A percentile compares a stretch with the other conserved stretches of the same genome.
Evolutionary conservation across 352 stramenopile genomes (phyloP).

Genomic region (Elongisporangium senticosum): DNA sequence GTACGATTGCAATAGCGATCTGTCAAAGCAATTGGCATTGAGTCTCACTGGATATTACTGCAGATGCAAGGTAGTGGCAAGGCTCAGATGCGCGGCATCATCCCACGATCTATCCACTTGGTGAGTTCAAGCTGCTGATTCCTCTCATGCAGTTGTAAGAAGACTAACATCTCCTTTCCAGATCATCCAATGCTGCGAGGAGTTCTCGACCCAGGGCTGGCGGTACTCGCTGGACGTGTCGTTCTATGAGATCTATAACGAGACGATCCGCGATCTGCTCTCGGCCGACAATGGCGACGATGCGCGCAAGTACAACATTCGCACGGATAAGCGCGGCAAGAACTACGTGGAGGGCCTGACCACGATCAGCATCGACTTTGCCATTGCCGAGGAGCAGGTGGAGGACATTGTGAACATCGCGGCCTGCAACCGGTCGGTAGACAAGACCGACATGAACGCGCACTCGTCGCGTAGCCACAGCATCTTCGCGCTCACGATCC

Average conservation of each 20-base stretch:
- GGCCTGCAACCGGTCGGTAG: conserved; percentile 93
- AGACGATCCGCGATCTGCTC: conserved; percentile 98
- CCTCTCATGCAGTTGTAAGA: not conserved
- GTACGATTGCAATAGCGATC: conserved; percentile 8
- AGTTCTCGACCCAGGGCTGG: conserved; percentile 87
- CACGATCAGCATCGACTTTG: conserved; percentile 69
- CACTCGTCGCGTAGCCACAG: conserved; percentile 97
- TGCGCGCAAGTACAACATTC: conserved; percentile 74
- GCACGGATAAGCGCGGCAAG: conserved; percentile 70
- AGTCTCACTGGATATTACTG: not conserved
- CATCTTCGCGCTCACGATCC: conserved; percentile 96
- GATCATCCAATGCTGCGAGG: conserved; percentile 75
- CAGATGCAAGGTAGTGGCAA: conserved; percentile 97
- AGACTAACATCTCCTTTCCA: conserved; percentile 3
- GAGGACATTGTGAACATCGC: conserved; percentile 86
- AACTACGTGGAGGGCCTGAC: conserved; percentile 89
- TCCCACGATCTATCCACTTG: conserved; percentile 94
- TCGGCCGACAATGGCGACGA: conserved; percentile 36
- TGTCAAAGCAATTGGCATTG: not conserved
- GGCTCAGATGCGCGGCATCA: conserved; percentile 96
- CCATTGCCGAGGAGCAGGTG: conserved; percentile 79
- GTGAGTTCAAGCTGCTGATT: conserved; percentile 4
- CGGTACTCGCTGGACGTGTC: conserved; percentile 95
- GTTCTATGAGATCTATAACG: conserved; percentile 99
- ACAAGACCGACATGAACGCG: conserved; percentile 98